These are phyloP conservation scores for Macrocybe gigantea DNA, from an alignment of 768 basidiomycete species.

Conservation along the genomic window DNA sequence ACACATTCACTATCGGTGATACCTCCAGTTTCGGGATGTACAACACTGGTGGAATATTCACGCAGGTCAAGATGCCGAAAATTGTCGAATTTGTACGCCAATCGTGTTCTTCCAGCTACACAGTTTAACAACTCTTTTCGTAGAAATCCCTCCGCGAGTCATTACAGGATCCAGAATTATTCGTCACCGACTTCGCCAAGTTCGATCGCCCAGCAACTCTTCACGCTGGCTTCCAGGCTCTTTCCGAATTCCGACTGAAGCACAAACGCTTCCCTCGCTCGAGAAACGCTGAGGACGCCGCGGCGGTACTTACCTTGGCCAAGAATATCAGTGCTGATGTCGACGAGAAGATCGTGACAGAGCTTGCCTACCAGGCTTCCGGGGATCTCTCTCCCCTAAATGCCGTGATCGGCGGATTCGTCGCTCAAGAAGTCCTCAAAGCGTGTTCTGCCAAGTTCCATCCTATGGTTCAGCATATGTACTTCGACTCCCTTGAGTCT, in stretches of 20 bases:
- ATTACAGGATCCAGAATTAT: constrained; percentile 71
- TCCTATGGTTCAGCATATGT: constrained; percentile 90
- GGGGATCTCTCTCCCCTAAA: constrained; percentile 88
- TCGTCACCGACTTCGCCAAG: constrained; percentile 96
- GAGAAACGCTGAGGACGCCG: constrained; percentile 77
- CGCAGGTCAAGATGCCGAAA: constrained; percentile 99
- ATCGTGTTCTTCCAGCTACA: neutral
- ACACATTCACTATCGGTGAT: constrained; percentile 95
- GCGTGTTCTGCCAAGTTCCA: constrained; percentile 98
- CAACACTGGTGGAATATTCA: constrained; percentile 87
- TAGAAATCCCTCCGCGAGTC: constrained; percentile 95
- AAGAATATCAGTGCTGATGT: constrained; percentile 72
- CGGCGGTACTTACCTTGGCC: constrained; percentile 63
- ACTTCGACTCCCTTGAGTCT: constrained; percentile 97
- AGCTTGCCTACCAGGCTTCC: constrained; percentile 85
- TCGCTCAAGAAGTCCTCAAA: constrained; percentile 96
- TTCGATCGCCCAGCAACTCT: constrained; percentile 89
- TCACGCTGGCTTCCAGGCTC: constrained; percentile 92
- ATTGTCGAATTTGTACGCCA: constrained; percentile 82
- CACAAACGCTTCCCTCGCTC: constrained; percentile 72
- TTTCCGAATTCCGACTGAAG: constrained; percentile 69
- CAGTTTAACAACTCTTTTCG: constrained; percentile 1
- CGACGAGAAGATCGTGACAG: constrained; percentile 76
- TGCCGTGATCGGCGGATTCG: constrained; percentile 95
- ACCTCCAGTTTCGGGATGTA: constrained; percentile 76